A percentile compares a stretch with the other conserved stretches of the same genome.
Evolutionary conservation across 1,139 yeast species (phyloP).

Genomic region (Pneumocystis murina): DNA sequence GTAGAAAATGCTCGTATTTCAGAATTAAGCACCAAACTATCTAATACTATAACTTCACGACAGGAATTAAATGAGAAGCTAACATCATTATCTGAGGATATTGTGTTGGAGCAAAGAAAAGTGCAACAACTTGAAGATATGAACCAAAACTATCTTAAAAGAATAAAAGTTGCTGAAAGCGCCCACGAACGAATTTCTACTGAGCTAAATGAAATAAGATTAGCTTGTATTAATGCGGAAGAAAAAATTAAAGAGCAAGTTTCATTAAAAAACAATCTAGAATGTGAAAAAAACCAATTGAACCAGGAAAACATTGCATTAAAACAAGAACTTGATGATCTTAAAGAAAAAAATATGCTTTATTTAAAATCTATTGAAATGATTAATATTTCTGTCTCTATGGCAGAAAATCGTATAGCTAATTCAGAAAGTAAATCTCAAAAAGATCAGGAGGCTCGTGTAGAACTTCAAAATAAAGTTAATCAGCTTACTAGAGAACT

Average conservation of each 20-base stretch:
- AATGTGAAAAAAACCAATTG: not conserved
- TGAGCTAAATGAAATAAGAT: not conserved
- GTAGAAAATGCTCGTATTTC: slow-evolving; percentile 6
- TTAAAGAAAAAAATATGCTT: slow-evolving; percentile 1
- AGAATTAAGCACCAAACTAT: slow-evolving; percentile 13
- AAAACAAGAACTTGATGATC: slow-evolving; percentile 1
- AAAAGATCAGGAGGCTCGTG: not conserved
- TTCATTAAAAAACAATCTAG: not conserved
- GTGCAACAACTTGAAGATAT: slow-evolving; percentile 1
- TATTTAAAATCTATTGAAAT: slow-evolving; percentile 1
- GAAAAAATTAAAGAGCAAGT: not conserved
- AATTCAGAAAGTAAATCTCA: not conserved
- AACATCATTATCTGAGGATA: slow-evolving; percentile 1
- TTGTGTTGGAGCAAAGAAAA: slow-evolving; percentile 2
- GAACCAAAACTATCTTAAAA: not conserved
- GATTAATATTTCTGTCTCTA: not conserved
- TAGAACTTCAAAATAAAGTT: not conserved
- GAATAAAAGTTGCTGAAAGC: not conserved
- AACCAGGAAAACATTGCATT: not conserved
- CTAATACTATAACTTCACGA: slow-evolving; percentile 1
- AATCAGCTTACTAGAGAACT: not conserved
- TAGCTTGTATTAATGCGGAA: not conserved
- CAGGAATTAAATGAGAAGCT: slow-evolving; percentile 3
- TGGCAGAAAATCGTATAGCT: not conserved
- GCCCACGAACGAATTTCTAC: not conserved